A percentile compares a stretch with the other conserved stretches of the same genome.
Conservation (phyloP, 257 asterid genomes). For the Solanum pinnatisectum region DNA sequence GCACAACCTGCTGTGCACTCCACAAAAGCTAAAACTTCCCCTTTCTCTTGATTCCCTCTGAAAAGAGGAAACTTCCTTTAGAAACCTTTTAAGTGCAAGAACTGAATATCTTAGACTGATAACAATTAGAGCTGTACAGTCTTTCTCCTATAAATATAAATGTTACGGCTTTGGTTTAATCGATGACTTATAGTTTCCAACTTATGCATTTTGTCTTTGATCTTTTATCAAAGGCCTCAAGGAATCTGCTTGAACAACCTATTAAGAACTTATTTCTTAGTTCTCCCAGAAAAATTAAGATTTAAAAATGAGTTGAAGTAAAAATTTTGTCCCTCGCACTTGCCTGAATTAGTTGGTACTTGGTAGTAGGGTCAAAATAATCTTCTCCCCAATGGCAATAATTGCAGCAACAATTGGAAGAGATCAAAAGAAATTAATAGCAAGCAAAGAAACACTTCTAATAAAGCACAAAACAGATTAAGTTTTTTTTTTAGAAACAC, state of each 20-base stretch:
- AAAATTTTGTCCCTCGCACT: neutral
- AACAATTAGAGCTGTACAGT: neutral
- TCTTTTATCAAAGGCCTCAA: neutral
- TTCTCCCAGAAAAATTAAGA: neutral
- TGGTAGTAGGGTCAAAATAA: neutral
- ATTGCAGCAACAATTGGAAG: neutral
- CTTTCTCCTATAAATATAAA: neutral
- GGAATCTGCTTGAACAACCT: neutral
- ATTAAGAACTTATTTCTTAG: neutral
- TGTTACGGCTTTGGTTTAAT: neutral
- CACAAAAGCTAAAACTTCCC: neutral
- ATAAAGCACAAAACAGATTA: neutral
- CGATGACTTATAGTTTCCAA: neutral
- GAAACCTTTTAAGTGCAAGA: neutral
- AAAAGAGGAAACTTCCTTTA: neutral
- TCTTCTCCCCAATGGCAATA: neutral
- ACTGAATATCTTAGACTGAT: neutral
- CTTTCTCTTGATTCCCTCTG: neutral
- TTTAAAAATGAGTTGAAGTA: neutral
- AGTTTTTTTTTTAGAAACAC: neutral
- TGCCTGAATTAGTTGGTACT: neutral
- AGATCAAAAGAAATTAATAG: neutral
- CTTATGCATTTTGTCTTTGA: neutral
- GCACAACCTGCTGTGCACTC: neutral
- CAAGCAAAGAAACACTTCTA: neutral